A percentile compares a stretch with the other conserved stretches of the same genome.
phyloP scores from a whole-genome alignment of 2,329 filamentous ascomycete genomes.

The Onygenales sp. region DNA sequence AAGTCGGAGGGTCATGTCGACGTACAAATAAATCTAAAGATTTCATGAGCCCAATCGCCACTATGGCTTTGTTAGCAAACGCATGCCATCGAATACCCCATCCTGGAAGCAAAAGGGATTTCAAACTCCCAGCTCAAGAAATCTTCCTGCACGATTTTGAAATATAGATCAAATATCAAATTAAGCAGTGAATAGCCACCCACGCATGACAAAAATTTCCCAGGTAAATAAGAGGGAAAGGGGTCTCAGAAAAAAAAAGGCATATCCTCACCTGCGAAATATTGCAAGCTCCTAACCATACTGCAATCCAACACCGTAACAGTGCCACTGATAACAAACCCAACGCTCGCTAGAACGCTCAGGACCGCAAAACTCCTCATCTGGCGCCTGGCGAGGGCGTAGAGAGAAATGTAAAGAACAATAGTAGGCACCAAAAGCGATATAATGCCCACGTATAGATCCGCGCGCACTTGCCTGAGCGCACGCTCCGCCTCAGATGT shows the following conservation, averaged over 20 bases:
- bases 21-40: constrained; percentile 31
- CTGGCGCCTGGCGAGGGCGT: constrained; percentile 10
- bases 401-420: constrained; percentile 12
- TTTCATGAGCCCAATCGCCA: constrained; percentile 33
- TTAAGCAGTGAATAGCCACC: no score
- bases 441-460: constrained; percentile 5
- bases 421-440: constrained; percentile 10
- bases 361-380: constrained; percentile 6
- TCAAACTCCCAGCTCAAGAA: neutral
- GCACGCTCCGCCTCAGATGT: constrained; percentile 7
- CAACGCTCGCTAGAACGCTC: constrained; percentile 6
- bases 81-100: no score
- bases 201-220: no score
- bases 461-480: constrained; percentile 3
- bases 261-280: constrained; percentile 23
- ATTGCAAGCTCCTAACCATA: constrained; percentile 21
- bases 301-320: constrained; percentile 24
- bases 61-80: constrained; percentile 14
- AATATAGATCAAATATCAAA: neutral
- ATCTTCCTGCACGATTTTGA: neutral
- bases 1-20: constrained; percentile 23
- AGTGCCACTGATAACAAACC: constrained; percentile 11
- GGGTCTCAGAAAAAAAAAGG: neutral
- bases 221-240: neutral
- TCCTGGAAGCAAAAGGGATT: no score